These are phyloP conservation scores for Dendrocalamus latiflorus DNA, from an alignment of 202 grass and related monocot species.

Conservation along the genomic window DNA sequence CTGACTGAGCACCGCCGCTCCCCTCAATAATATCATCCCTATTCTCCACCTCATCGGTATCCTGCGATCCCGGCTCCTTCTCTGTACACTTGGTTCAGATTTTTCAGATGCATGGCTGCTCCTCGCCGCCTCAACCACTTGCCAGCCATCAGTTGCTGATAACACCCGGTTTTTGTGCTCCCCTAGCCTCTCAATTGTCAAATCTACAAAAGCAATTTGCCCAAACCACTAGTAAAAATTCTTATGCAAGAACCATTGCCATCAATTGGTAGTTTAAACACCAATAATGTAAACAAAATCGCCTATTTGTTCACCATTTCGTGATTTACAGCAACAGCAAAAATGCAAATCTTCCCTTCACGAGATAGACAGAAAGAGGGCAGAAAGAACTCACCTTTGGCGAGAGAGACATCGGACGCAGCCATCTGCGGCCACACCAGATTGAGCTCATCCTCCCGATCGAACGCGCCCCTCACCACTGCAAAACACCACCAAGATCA, in stretches of 20 bases:
- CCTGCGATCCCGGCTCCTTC: background rate
- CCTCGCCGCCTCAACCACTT: constrained; percentile 27
- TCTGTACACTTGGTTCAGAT: background rate
- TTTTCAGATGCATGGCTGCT: background rate
- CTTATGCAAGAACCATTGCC: background rate
- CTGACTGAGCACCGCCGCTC: background rate
- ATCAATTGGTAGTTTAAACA: background rate
- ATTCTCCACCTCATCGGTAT: background rate
- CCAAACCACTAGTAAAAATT: background rate
- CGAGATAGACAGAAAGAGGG: background rate
- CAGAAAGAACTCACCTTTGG: background rate
- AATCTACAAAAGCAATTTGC: constrained; percentile 26
- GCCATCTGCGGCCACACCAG: constrained; percentile 37
- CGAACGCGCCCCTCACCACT: constrained; percentile 35
- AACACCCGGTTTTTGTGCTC: constrained; percentile 73
- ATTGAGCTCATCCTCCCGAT: constrained; percentile 25
- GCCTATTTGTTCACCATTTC: background rate
- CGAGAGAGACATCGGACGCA: constrained; percentile 27
- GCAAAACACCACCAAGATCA: background rate
- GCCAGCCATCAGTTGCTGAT: constrained; percentile 40
- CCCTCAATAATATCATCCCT: constrained; percentile 1
- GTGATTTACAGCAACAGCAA: background rate
- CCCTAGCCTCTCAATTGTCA: constrained; percentile 33
- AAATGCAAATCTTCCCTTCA: background rate
- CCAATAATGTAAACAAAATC: background rate